phyloP scores from a whole-genome alignment of 306 rosid species.

The Abrus precatorius region DNA sequence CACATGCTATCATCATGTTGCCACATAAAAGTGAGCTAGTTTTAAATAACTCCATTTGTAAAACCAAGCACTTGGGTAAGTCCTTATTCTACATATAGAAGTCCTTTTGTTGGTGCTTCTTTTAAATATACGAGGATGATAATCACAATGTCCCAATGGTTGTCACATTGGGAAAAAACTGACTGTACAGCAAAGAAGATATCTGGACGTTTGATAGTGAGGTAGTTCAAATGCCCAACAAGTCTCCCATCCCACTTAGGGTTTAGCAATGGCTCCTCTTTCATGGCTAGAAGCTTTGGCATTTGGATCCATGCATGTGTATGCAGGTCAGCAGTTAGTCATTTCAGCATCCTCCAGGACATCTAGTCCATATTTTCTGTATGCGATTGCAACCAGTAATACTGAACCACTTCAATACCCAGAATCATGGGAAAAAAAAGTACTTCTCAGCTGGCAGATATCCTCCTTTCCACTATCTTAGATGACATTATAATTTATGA shows the following conservation, averaged over 20 bases:
- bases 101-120: background rate
- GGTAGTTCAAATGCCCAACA: background rate
- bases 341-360: background rate
- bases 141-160: constrained; percentile 6
- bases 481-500: background rate
- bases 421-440: background rate
- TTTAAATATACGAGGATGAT: background rate
- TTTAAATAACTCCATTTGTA: background rate
- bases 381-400: background rate
- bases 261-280: background rate
- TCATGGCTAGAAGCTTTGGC: background rate
- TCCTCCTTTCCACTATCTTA: background rate
- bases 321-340: background rate
- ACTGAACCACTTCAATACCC: constrained; percentile 3
- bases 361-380: background rate
- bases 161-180: background rate
- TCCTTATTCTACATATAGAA: background rate
- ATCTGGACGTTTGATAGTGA: background rate
- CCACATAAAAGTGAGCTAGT: background rate
- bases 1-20: background rate
- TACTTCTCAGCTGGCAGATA: background rate
- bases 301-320: background rate
- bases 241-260: background rate
- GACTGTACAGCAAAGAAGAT: background rate
- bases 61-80: constrained; percentile 1